Evolutionary conservation across 2,329 filamentous ascomycete species (phyloP), one percentile per base, ranked within the genome.

Genomic region (Rhexocercosporidium sp.): DNA sequence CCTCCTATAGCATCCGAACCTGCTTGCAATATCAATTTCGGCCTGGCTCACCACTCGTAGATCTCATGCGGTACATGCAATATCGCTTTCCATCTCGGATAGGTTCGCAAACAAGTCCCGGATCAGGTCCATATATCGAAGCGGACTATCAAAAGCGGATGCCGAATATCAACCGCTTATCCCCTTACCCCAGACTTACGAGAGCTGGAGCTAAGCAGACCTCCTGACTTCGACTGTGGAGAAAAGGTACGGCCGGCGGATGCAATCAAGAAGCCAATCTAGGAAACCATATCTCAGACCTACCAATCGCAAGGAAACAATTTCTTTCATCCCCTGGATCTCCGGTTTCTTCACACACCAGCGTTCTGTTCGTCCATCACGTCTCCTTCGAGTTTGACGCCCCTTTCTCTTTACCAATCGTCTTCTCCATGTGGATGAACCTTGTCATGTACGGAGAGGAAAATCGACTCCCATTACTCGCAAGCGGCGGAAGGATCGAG

Each of bases 151-250:
- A 20, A 37, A 57, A 57, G 20, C 54, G 34, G 34, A 57, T 57
- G 34, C 54, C 54, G 54, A 27, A 57, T 22, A 41, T 57, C 12
- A 57, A n/a, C 53, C 53, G 9, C 34, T 51, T 22, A 37, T 16
- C 53, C 54, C 34, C 31, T 57, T 39, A 57, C 54, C 54, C 54
- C 54, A 37, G 54, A 57, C 31, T 57, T 39, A 25, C n/a, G n/a
- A 57, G 11, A 39, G 34, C 3, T 41, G 54, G 54, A 41, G 54
- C 54, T 57, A 57, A 57, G 1, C 7, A 25, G 54, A 25, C 54
- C 54, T 57, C 54, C 54, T 57, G 54, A 57, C 54, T 57, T 39
- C 34, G 34, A 39, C 41, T 39, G 54, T 57, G 54, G 54, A 57
- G 54, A 57, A 57, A 57, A 27, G 31, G 54, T 57, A 57, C 54